Conservation (phyloP, 75 land plant genomes). For the Pinus albicaulis region DNA sequence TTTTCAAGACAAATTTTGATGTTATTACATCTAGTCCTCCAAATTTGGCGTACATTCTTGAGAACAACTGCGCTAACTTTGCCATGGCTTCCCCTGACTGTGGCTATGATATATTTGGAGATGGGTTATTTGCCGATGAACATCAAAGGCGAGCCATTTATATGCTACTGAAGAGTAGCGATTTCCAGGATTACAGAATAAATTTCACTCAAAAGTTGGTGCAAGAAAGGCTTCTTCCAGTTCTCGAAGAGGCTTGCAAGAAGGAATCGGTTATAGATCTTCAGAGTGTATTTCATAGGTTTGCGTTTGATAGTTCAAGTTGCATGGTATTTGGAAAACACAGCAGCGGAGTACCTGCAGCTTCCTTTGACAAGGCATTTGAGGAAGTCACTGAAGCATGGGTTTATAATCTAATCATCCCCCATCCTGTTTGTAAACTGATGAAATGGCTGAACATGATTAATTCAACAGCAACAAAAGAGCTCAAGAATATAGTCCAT, state of each 20-base stretch:
- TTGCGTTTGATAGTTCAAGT: conserved; percentile 75
- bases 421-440: not conserved
- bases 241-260: conserved; percentile 20
- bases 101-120: not conserved
- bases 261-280: conserved; percentile 20
- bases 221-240: conserved; percentile 40
- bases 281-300: conserved; percentile 57
- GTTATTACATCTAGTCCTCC: conserved; percentile 15
- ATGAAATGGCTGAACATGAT: conserved; percentile 8
- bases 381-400: conserved; percentile 73
- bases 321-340: conserved; percentile 70
- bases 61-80: conserved; percentile 12
- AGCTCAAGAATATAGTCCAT: conserved; percentile 3
- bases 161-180: conserved; percentile 51
- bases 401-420: conserved; percentile 40
- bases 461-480: conserved; percentile 3
- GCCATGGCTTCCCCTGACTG: conserved; percentile 3
- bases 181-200: conserved; percentile 40
- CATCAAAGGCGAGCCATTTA: conserved; percentile 70
- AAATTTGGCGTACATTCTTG: conserved; percentile 29
- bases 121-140: conserved; percentile 42
- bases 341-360: conserved; percentile 48
- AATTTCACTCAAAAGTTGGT: conserved; percentile 51
- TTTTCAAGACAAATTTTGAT: not conserved
- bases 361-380: conserved; percentile 62